These are phyloP conservation scores for Seiridium unicorne DNA, from an alignment of 2,329 filamentous ascomycete genomes.

Conservation along the genomic window DNA sequence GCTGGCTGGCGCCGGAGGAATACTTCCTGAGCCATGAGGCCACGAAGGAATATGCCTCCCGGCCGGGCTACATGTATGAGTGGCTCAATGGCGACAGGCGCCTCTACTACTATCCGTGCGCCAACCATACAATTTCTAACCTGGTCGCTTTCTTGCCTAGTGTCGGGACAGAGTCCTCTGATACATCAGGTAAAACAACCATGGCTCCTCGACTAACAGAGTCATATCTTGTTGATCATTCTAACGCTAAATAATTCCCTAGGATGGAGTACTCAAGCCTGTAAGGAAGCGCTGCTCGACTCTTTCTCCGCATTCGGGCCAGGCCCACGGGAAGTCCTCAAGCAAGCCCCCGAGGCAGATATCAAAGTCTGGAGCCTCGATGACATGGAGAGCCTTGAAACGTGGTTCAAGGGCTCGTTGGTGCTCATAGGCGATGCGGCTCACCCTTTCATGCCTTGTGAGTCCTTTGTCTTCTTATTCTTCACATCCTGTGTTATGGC, in stretches of 20 bases:
- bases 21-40: constrained; percentile 28
- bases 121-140: constrained; percentile 41
- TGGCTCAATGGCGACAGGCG: constrained; percentile 34
- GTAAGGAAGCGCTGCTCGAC: background rate
- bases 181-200: background rate
- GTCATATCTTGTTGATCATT: background rate
- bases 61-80: constrained; percentile 31
- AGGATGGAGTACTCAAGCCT: background rate
- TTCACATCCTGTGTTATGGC: background rate
- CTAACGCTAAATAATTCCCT: background rate
- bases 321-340: background rate
- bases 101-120: constrained; percentile 46
- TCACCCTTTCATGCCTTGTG: constrained; percentile 1
- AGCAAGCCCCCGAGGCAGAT: background rate
- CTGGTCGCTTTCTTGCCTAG: constrained; percentile 28
- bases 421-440: background rate
- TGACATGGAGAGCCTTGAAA: background rate
- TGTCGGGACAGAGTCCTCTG: background rate
- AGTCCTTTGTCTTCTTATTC: background rate
- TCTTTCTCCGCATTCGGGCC: background rate
- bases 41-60: constrained; percentile 27
- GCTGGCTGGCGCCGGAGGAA: constrained; percentile 48
- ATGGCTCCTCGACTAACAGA: too few relatives aligned
- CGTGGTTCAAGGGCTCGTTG: background rate
- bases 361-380: background rate